Conservation (phyloP, 2,329 filamentous ascomycete genomes). For the Amphichorda felina region DNA sequence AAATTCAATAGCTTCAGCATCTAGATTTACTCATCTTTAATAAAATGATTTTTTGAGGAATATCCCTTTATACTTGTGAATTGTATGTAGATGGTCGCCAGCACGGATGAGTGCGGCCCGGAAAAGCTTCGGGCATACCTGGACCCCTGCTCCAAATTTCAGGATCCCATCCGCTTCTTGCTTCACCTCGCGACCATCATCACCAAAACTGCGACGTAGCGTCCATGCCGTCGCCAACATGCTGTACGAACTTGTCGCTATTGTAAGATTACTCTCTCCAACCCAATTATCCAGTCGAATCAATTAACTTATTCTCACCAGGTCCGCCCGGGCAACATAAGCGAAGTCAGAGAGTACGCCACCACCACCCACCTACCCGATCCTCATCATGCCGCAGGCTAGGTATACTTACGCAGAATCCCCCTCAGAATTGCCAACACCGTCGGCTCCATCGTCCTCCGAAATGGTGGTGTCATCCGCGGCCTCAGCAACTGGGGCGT, state of each 20-base stretch:
- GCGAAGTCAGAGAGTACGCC: conserved; percentile 91
- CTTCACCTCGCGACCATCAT: neutral
- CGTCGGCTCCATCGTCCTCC: conserved; percentile 71
- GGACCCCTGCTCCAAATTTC: conserved; percentile 5
- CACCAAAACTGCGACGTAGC: neutral
- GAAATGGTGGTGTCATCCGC: conserved; percentile 77
- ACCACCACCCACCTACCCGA: conserved; percentile 5
- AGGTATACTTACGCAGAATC: conserved; percentile 6
- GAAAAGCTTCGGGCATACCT: too few species aligned
- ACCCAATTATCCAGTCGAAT: neutral
- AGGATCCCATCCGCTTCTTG: neutral
- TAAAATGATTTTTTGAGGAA: too few species aligned
- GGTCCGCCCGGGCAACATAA: conserved; percentile 84
- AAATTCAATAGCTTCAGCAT: too few species aligned
- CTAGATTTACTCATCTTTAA: too few species aligned
- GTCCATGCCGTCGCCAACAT: conserved; percentile 40
- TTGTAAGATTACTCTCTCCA: conserved; percentile 43
- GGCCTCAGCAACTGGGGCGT: conserved; percentile 93
- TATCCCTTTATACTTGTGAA: too few species aligned
- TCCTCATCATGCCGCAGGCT: neutral
- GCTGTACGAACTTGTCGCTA: conserved; percentile 96
- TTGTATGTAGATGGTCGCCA: too few species aligned
- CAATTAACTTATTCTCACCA: conserved; percentile 22
- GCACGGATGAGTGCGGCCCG: too few species aligned
- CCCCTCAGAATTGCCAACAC: conserved; percentile 68